Evolutionary conservation across 495 filamentous ascomycete genomes (phyloP).

Genomic region (Xylaria flabelliformis): DNA sequence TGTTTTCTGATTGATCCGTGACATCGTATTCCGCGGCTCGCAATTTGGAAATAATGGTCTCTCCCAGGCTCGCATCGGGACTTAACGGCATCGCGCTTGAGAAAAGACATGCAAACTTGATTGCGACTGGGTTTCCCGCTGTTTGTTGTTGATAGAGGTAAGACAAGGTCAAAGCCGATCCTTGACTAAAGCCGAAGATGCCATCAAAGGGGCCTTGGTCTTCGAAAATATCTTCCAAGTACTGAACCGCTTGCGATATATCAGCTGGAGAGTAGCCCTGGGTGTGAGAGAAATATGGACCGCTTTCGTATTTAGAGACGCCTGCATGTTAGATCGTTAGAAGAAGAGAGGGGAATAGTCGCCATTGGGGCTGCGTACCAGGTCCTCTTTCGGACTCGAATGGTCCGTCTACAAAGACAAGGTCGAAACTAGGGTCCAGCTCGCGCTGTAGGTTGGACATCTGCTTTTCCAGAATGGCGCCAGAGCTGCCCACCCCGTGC

Average conservation of each 20-base stretch:
- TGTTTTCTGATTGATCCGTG: not conserved
- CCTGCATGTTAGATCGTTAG: not conserved
- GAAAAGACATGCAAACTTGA: constrained; percentile 8
- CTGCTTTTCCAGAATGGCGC: constrained; percentile 10
- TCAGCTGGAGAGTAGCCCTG: constrained; percentile 11
- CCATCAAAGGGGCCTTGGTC: constrained; percentile 47
- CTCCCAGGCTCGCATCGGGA: not conserved
- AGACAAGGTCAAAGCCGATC: constrained; percentile 40
- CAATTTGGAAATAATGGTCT: not conserved
- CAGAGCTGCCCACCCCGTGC: constrained; percentile 18
- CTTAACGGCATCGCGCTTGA: constrained; percentile 1
- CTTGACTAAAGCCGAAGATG: constrained; percentile 49
- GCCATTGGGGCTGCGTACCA: not conserved
- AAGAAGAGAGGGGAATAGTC: not conserved
- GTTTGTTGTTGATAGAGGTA: constrained; percentile 19
- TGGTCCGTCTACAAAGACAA: constrained; percentile 8
- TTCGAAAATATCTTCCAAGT: constrained; percentile 28
- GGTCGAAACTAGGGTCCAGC: constrained; percentile 3
- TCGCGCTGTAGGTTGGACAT: not conserved
- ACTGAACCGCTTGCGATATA: constrained; percentile 17
- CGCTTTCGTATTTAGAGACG: not conserved
- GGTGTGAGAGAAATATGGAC: constrained; percentile 19
- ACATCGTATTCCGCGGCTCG: not conserved
- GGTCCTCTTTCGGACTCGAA: constrained; percentile 6
- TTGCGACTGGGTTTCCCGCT: not conserved